Evolutionary conservation across 2,329 filamentous ascomycete genomes (phyloP), one percentile per base, ranked within the genome.

Genomic region (Colletotrichum truncatum): DNA sequence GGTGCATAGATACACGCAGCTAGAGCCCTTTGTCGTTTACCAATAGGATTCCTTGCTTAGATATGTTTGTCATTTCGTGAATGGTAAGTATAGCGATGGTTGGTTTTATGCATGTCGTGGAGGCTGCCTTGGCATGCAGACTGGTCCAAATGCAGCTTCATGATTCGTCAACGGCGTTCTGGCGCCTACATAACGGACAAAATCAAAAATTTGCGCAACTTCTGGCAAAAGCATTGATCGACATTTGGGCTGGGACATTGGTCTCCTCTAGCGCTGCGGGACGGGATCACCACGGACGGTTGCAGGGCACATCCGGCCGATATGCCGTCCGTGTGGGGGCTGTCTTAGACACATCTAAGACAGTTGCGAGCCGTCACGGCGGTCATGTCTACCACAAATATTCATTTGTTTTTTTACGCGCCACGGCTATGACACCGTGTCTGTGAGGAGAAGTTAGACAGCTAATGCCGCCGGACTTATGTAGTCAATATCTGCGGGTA

Each of bases 261-360:
- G 23, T 36, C 32, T 39, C 23, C 62, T n/a, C 23, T 43, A 30
- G 49, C 28, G 57, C 30, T 38, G 21, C 34, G 34, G 39, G 11
- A 54, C 28, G 57, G 49, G 58, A 48, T 49, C 34, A 30, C 28
- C 18, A 7, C 26, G 41, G 57, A 30, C 18, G 62, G 41, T 53
- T 65, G 57, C 57, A 65, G 57, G 41, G 30, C 18, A 41, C 34
- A 30, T 30, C 21, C 49, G 26, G 41, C 62, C 41, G 57, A 38
- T 12, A 10, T 43, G 28, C 16, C 43, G 7, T 12, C n/a, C 16
- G 28, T 43, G 57, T 55, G 57, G 18, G 21, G 43, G 23, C 43
- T n/a, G 28, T 55, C 34, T 26, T 11, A 62, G 57, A 65, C 57
- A 62, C 3, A 55, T 61, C 62, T 54, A 54, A 62, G 62, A 65